Conservation (phyloP, 106 monocot species). For the Hemerocallis citrina region DNA sequence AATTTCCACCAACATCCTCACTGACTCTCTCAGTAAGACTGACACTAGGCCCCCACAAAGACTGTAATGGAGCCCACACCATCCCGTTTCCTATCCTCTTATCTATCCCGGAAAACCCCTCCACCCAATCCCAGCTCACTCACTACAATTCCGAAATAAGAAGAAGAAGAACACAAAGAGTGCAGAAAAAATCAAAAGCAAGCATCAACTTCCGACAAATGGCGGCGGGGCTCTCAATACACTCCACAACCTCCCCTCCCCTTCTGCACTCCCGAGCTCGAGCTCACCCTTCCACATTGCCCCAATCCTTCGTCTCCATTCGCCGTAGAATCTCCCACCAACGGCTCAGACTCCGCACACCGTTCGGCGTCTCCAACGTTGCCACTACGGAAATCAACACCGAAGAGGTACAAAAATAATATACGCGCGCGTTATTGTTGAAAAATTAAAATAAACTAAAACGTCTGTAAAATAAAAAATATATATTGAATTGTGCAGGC, state of each 20-base stretch:
- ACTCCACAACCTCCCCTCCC: background rate
- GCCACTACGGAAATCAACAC: background rate
- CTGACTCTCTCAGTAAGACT: too few relatives aligned
- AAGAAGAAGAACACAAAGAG: background rate
- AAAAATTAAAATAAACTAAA: too few relatives aligned
- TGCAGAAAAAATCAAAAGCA: background rate
- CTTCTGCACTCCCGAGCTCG: background rate
- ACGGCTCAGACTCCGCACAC: background rate
- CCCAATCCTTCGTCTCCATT: background rate
- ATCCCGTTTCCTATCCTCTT: conserved; percentile 9
- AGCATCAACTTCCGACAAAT: too few relatives aligned
- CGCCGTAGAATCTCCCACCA: background rate
- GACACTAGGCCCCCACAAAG: too few relatives aligned
- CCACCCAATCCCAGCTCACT: background rate
- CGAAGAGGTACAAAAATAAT: background rate
- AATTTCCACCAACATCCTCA: too few relatives aligned
- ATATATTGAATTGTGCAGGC: conserved; percentile 17
- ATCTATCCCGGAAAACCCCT: background rate
- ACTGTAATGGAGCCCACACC: too few relatives aligned
- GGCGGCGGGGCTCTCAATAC: conserved; percentile 4
- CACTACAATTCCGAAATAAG: background rate
- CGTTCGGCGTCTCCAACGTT: conserved; percentile 9
- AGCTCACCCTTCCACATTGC: background rate
- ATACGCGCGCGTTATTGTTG: background rate
- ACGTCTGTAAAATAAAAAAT: background rate